Percentiles rank a stretch among this genome's conserved stretches.
Evolutionary conservation across 2,329 filamentous ascomycete genomes (phyloP).

Genomic region (Bipolaris sorokiniana): DNA sequence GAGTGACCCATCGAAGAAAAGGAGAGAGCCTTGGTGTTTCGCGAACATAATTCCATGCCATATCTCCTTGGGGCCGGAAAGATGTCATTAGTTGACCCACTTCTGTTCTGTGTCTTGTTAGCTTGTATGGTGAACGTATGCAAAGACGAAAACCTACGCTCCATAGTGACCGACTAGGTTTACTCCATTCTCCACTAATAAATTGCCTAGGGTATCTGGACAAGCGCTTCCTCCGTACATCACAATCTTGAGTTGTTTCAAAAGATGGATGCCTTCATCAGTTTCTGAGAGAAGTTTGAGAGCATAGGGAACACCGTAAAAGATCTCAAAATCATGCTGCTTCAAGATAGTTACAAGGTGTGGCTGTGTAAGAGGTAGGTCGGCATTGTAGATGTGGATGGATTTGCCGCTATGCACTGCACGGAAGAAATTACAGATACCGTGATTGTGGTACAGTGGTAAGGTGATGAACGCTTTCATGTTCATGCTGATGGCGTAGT

Average conservation of each 20-base stretch:
- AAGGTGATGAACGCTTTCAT: conserved; percentile 34
- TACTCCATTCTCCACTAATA: conserved; percentile 59
- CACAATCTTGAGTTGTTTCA: conserved; percentile 60
- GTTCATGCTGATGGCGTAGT: conserved; percentile 27
- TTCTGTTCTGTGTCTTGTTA: conserved; percentile 58
- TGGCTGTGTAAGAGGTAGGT: conserved; percentile 29
- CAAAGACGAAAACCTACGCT: conserved; percentile 46
- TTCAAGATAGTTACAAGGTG: conserved; percentile 25
- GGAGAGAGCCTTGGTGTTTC: conserved; percentile 50
- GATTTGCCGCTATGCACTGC: conserved; percentile 32
- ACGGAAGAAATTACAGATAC: conserved; percentile 36
- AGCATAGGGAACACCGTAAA: conserved; percentile 69
- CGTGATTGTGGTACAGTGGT: conserved; percentile 36
- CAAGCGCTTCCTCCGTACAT: conserved; percentile 65
- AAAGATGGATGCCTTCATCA: conserved; percentile 58
- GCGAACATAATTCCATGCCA: conserved; percentile 66
- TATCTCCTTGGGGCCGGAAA: conserved; percentile 59
- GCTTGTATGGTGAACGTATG: background rate
- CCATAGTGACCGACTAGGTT: conserved; percentile 65
- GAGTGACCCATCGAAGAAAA: conserved; percentile 51
- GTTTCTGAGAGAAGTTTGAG: conserved; percentile 68
- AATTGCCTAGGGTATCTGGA: conserved; percentile 64
- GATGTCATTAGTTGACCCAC: conserved; percentile 70
- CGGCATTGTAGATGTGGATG: conserved; percentile 36
- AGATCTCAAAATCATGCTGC: conserved; percentile 56